A percentile compares a stretch with the other conserved stretches of the same genome.
phyloP scores from a whole-genome alignment of 768 basidiomycete genomes.

The Mycena maculata region DNA sequence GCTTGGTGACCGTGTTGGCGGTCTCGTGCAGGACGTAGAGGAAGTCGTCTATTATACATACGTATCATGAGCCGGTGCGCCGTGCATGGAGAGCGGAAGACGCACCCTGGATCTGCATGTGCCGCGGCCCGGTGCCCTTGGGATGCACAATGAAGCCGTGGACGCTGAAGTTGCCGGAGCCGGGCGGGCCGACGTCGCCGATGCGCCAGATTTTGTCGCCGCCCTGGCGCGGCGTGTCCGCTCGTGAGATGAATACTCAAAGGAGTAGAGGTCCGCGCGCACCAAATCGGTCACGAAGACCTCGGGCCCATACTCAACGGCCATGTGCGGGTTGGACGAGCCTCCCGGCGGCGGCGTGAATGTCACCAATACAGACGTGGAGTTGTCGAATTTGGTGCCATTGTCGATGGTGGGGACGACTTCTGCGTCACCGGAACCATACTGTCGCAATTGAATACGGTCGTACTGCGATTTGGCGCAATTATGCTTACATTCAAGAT shows the following conservation, averaged over 20 bases:
- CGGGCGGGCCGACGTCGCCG: conserved; percentile 41
- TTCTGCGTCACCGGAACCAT: conserved; percentile 52
- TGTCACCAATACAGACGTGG: conserved; percentile 44
- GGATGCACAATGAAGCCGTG: conserved; percentile 58
- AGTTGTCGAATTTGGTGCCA: conserved; percentile 33
- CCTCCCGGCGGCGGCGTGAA: conserved; percentile 50
- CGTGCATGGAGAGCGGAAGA: conserved; percentile 5
- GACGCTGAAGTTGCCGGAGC: conserved; percentile 51
- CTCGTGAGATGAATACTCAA: background rate
- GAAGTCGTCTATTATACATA: background rate
- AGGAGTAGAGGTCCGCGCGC: conserved; percentile 12
- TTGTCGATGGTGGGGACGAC: conserved; percentile 48
- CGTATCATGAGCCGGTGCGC: too few relatives aligned
- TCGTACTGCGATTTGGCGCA: background rate
- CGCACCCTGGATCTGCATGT: conserved; percentile 46
- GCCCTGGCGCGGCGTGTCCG: conserved; percentile 45
- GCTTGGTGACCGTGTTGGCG: conserved; percentile 56
- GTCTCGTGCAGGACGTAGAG: conserved; percentile 30
- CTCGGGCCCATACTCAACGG: conserved; percentile 50
- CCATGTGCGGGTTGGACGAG: conserved; percentile 58
- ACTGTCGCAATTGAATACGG: conserved; percentile 42
- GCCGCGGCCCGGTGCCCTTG: conserved; percentile 58
- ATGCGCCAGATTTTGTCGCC: conserved; percentile 61
- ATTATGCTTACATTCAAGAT: conserved; percentile 49
- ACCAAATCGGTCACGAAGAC: conserved; percentile 61